Evolutionary conservation across 768 basidiomycete genomes (phyloP), one percentile per base, ranked within the genome.

Genomic region (Mycena galopus): DNA sequence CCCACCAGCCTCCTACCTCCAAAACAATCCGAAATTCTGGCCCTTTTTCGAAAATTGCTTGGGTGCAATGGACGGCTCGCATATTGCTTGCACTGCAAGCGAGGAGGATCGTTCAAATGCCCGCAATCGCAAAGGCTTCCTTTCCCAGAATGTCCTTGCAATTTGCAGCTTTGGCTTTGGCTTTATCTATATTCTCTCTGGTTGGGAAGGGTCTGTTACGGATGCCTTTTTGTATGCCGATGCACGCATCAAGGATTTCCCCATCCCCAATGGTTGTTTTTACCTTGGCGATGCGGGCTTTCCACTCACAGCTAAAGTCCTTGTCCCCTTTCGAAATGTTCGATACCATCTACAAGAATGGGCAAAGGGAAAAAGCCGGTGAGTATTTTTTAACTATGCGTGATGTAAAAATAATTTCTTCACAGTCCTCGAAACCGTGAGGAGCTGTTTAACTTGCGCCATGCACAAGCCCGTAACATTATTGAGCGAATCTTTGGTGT

Each of bases 281-380:
- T 83, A 81, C 62, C 78, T 84, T 33, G 81, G 73, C 3, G 79
- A 84, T 78, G 81, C 80, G 11, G 82, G 82, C 0, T 83, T 80
- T 74, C 64, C 76, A 11, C n/a, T 44, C 6, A 79, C 78, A 42
- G 71, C 75, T 60, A 69, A 72, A 1, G 64, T 81, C 4, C 62
- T 84, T 16, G 73, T 79, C 5, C 82, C 82, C 10, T 82, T 77
- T 67, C 76, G 78, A 11, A 75, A 77, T 44, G 77, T 80, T 0
- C 74, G 77, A 3, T 84, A 84, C 72, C 83, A 84, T 68, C 69
- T 84, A 11, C 37, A 53, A 44, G 83, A 84, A 65, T 83, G 82
- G 80, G 79, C 67, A 4, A 44, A 59, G 12, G 72, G 67, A 16
- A 69, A 69, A 47, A 27, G 1, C 0, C 64, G 64, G 72, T 65